Base-by-base conservation (phyloP, 2,329 filamentous ascomycete genomes). In the Dendryphion nanum region DNA sequence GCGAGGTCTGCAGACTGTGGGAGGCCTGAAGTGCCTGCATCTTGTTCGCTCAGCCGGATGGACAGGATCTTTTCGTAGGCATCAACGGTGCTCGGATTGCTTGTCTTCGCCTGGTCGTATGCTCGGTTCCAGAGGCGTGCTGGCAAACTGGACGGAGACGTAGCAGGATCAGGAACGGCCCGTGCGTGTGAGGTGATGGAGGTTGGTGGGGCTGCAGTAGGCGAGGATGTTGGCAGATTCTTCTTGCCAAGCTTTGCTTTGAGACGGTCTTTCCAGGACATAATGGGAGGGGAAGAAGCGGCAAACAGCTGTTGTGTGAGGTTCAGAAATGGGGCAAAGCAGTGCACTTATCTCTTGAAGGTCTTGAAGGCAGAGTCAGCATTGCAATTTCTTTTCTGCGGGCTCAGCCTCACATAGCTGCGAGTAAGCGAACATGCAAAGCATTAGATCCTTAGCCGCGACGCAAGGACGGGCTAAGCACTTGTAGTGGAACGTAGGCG, bases 41-140 rank as follows among this genome's bases (percentile, higher is more conserved):
- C 32, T 45, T 14, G 8, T 28, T 35, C 18, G 29, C 28, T 38
- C 30, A 38, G 18, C 18, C 20, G 17, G 30, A 7, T 18, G 18
- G 33, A 42, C 14, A 61, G 28, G n/a, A 26, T 26, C 23, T 26
- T 26, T 12, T 26, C 4, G 33, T 18, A 19, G 26, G 17, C 33
- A 35, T 15, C 26, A 16, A 17, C 8, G 13, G 29, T n/a, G 20
- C n/a, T 31, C 29, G 29, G 16, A 31, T 17, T 17, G 16, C 13
- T 14, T 17, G 12, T 8, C 16, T 31, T n/a, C 10, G 15, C 29
- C 29, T 31, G 15, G 23, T 26, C 23, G 23, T 26, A 26, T 26
- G 23, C 23, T 26, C 23, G n/a, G n/a, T 2, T 26, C 23, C 23
- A 26, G 23, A 26, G 23, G 23, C 23, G 23, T 26, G 23, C 23